Percentiles rank a stretch among this genome's conserved stretches.
Conservation (phyloP, 2,329 filamentous ascomycete species). For the Emergomyces pasteurianus region DNA sequence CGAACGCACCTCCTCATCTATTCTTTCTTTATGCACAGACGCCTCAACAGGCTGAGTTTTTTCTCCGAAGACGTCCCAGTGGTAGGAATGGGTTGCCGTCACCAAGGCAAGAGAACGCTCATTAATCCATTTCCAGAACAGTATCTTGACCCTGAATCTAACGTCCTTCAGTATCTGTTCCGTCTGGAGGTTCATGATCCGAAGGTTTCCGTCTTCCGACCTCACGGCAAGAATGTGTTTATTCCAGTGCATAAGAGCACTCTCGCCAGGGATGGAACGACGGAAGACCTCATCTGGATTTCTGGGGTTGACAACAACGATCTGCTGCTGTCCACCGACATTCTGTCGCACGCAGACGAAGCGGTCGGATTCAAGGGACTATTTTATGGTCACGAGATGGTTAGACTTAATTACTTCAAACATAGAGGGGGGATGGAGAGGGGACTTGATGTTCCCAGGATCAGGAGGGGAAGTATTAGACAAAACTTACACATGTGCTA, state of each 20-base stretch:
- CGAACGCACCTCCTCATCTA: constrained; percentile 49
- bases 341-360: constrained; percentile 96
- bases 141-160: constrained; percentile 91
- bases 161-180: constrained; percentile 96
- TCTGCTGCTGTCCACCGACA: constrained; percentile 73
- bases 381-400: neutral
- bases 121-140: constrained; percentile 99
- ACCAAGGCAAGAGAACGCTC: constrained; percentile 79
- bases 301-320: constrained; percentile 96
- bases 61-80: constrained; percentile 92
- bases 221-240: constrained; percentile 94
- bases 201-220: constrained; percentile 83
- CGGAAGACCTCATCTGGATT: constrained; percentile 92
- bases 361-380: constrained; percentile 97
- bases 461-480: constrained; percentile 2
- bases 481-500: constrained; percentile 63
- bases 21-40: constrained; percentile 87
- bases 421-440: constrained; percentile 3
- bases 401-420: constrained; percentile 6
- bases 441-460: constrained; percentile 8
- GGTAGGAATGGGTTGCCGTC: constrained; percentile 81
- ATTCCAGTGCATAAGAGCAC: constrained; percentile 98
- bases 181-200: constrained; percentile 89
- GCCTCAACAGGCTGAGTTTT: constrained; percentile 63
- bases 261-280: constrained; percentile 95